Evolutionary conservation across 768 basidiomycete genomes (phyloP).

Genomic region (Boletus sp.): DNA sequence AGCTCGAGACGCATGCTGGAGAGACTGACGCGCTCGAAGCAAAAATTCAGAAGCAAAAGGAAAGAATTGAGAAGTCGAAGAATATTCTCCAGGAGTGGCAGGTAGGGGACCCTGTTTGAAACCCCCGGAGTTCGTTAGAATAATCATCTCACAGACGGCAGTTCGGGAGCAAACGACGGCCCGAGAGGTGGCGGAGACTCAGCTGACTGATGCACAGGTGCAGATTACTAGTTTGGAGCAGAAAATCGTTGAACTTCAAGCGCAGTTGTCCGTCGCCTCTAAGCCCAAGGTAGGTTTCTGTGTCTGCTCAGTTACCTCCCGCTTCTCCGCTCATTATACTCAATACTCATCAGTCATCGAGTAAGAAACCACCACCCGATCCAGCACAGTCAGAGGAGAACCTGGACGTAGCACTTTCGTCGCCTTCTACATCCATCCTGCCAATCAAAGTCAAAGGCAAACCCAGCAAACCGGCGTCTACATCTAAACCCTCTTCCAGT

Average conservation of each 20-base stretch:
- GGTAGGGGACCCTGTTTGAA: constrained; percentile 33
- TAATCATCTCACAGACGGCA: constrained; percentile 34
- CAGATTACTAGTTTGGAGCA: constrained; percentile 33
- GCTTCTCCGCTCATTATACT: neutral
- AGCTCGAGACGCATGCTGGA: constrained; percentile 26
- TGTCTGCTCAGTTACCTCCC: constrained; percentile 14
- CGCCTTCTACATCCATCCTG: constrained; percentile 14
- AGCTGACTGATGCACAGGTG: constrained; percentile 34
- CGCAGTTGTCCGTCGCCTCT: constrained; percentile 40
- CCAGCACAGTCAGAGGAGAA: constrained; percentile 25
- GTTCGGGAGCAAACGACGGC: constrained; percentile 38
- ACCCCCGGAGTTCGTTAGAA: neutral
- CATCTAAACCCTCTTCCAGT: constrained; percentile 19
- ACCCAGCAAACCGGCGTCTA: constrained; percentile 10
- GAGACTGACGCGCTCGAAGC: constrained; percentile 32
- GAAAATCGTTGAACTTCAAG: constrained; percentile 44
- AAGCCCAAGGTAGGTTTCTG: constrained; percentile 23
- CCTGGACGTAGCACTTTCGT: constrained; percentile 10
- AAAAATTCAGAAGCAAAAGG: constrained; percentile 44
- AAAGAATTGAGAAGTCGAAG: constrained; percentile 43
- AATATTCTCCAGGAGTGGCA: constrained; percentile 42
- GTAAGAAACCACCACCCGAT: constrained; percentile 9
- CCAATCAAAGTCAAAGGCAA: constrained; percentile 17
- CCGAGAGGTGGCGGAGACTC: constrained; percentile 33
- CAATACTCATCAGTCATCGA: constrained; percentile 8